phyloP scores from a whole-genome alignment of 345 rosid genomes.

The Eucalyptus cloeziana region DNA sequence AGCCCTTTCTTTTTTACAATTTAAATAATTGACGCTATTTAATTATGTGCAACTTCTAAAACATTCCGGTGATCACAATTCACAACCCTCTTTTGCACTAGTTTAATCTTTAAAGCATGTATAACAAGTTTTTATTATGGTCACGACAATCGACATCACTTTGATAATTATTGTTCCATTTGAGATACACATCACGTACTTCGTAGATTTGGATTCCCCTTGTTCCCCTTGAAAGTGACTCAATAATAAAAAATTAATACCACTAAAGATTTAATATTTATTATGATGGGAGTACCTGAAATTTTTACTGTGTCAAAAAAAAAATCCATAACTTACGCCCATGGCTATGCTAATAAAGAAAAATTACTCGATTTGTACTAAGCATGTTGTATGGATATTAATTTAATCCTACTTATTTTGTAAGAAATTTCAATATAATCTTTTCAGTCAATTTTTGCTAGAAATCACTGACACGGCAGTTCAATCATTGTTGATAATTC shows the following conservation, averaged over 20 bases:
- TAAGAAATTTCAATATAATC: rapidly evolving
- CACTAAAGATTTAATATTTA: neutral
- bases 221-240: neutral
- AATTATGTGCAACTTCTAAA: neutral
- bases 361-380: too few relatives aligned
- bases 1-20: neutral
- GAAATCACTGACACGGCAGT: rapidly evolving
- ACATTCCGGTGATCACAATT: neutral
- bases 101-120: neutral
- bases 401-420: neutral
- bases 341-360: rapidly evolving
- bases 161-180: neutral
- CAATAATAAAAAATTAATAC: neutral
- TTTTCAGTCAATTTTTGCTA: rapidly evolving
- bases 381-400: too few relatives aligned
- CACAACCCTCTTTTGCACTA: neutral
- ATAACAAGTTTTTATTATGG: neutral
- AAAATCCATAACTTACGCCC: neutral
- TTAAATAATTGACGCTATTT: neutral
- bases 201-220: neutral
- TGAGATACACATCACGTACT: neutral
- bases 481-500: rapidly evolving
- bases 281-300: too few relatives aligned
- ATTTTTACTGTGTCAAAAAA: neutral
- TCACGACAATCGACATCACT: neutral